phyloP scores from a whole-genome alignment of 352 stramenopile genomes.

The Chrysophaeum taylorii region DNA sequence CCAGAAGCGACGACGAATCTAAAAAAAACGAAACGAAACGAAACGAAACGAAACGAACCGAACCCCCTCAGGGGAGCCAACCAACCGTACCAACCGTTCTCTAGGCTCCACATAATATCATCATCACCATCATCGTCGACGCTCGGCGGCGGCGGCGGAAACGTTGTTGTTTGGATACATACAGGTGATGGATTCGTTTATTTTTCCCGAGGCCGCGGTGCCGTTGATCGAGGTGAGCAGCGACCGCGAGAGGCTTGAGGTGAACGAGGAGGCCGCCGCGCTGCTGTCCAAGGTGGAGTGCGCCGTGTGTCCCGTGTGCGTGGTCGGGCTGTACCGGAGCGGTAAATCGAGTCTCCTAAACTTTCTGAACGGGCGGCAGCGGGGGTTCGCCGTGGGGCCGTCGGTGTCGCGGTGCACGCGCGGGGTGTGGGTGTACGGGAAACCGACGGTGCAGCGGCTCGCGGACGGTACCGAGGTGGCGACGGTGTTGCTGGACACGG shows the following conservation, averaged over 20 bases:
- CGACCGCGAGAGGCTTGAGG: conserved; percentile 58
- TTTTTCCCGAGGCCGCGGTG: conserved; percentile 62
- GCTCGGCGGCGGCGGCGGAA: no score
- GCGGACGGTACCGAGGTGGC: conserved; percentile 33
- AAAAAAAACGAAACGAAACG: no score
- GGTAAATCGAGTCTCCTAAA: conserved; percentile 74
- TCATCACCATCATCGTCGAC: no score
- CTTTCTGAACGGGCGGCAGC: conserved; percentile 56
- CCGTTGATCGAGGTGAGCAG: conserved; percentile 63
- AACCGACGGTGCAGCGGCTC: conserved; percentile 50
- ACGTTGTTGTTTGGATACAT: no score
- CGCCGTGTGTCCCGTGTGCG: conserved; percentile 60
- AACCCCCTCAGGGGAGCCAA: no score
- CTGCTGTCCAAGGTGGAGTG: conserved; percentile 56
- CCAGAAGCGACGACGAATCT: no score
- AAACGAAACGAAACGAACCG: no score
- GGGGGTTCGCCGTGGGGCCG: conserved; percentile 61
- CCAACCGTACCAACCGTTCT: no score
- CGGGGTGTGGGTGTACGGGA: conserved; percentile 69
- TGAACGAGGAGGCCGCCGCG: conserved; percentile 60
- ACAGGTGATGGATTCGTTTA: no score
- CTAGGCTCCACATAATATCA: no score
- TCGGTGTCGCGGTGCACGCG: conserved; percentile 66
- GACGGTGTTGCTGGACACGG: conserved; percentile 65
- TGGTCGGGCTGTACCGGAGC: conserved; percentile 68